A percentile compares a stretch with the other conserved stretches of the same genome.
Conservation (phyloP, 306 rosid genomes). For the Geum urbanum region DNA sequence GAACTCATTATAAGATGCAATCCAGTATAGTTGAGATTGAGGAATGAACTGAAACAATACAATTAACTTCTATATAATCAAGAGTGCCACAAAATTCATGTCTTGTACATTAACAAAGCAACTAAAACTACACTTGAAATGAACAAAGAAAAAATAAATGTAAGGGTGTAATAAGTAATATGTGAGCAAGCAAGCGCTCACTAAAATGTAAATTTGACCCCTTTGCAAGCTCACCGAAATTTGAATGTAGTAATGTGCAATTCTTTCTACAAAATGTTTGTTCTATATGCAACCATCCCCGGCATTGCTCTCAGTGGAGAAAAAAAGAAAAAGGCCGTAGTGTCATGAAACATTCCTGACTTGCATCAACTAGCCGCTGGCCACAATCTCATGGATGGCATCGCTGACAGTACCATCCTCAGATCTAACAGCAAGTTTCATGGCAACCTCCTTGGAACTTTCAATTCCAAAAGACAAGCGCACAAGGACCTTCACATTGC, state of each 20-base stretch:
- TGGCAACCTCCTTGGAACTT: constrained; percentile 85
- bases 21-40: background rate
- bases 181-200: background rate
- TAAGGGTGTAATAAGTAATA: background rate
- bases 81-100: background rate
- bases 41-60: constrained; percentile 5
- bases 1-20: background rate
- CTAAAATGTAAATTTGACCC: constrained; percentile 8
- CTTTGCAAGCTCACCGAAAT: constrained; percentile 15
- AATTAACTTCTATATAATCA: background rate
- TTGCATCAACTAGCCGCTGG: constrained; percentile 62
- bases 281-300: constrained; percentile 31
- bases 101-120: constrained; percentile 3
- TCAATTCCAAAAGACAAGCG: constrained; percentile 84
- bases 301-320: constrained; percentile 26
- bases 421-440: constrained; percentile 86
- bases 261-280: constrained; percentile 43
- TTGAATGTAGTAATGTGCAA: constrained; percentile 11
- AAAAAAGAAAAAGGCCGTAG: constrained; percentile 11
- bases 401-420: constrained; percentile 70
- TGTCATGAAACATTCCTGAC: constrained; percentile 24
- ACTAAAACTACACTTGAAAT: constrained; percentile 2
- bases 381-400: constrained; percentile 87
- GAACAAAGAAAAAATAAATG: background rate
- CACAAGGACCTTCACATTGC: constrained; percentile 79